Conservation (phyloP, 257 asterid genomes). For the Forsythia viridissima region DNA sequence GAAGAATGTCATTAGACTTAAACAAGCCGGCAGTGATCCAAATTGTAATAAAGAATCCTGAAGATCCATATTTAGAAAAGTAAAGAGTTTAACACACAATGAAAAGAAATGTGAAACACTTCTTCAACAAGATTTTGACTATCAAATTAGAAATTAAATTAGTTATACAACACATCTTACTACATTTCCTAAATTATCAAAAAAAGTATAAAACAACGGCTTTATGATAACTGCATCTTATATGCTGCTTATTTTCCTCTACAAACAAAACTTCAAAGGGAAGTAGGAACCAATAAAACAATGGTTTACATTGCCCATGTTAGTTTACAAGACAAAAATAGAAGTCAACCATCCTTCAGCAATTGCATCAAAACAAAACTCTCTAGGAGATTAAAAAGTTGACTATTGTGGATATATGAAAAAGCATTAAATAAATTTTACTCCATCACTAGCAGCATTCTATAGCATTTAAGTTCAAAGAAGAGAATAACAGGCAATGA, state of each 20-base stretch:
- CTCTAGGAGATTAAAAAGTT: neutral
- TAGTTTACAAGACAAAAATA: neutral
- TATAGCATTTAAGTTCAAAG: too few species aligned
- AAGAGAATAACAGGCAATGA: neutral
- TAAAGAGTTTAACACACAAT: conserved; percentile 4
- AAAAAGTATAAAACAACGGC: neutral
- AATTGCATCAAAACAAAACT: neutral
- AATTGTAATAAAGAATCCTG: conserved; percentile 70
- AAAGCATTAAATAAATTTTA: too few species aligned
- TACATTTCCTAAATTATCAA: neutral
- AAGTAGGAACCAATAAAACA: neutral
- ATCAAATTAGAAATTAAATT: neutral
- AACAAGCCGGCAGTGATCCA: conserved; percentile 71
- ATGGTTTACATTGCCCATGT: too few species aligned
- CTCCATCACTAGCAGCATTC: neutral
- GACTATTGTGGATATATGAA: neutral
- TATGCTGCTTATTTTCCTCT: neutral
- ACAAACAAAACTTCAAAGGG: neutral
- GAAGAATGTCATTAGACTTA: conserved; percentile 77
- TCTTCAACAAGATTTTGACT: too few species aligned
- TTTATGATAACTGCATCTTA: neutral
- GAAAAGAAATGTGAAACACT: neutral
- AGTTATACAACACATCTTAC: neutral
- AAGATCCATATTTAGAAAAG: conserved; percentile 10
- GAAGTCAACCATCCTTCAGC: neutral